Conservation (phyloP, 495 filamentous ascomycete species). For the Hyphodiscus hymeniophilus region DNA sequence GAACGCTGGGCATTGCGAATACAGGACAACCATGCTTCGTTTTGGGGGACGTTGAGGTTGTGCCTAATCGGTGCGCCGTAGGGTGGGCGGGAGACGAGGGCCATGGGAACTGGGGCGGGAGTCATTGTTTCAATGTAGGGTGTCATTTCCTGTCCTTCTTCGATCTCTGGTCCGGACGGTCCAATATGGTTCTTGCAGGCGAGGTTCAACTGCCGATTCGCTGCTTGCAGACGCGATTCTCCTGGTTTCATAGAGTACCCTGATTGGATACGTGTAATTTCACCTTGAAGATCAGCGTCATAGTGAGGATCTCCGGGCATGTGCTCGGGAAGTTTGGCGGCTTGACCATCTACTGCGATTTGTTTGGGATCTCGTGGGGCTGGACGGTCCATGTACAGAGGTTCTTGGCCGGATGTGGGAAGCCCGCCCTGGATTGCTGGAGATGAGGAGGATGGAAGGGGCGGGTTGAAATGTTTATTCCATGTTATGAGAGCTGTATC, state of each 20-base stretch:
- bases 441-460: conserved; percentile 45
- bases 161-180: conserved; percentile 42
- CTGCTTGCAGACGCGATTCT: conserved; percentile 46
- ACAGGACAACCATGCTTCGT: conserved; percentile 60
- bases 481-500: conserved; percentile 66
- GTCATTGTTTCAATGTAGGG: conserved; percentile 50
- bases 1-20: conserved; percentile 51
- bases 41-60: conserved; percentile 57
- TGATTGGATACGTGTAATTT: conserved; percentile 52
- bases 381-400: neutral
- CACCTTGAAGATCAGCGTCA: conserved; percentile 47
- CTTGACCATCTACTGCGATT: neutral
- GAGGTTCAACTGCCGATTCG: conserved; percentile 57
- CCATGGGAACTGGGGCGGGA: conserved; percentile 57
- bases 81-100: conserved; percentile 59
- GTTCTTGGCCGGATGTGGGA: neutral
- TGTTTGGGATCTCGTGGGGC: neutral
- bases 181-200: conserved; percentile 44
- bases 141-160: conserved; percentile 45
- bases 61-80: conserved; percentile 53
- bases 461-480: conserved; percentile 54
- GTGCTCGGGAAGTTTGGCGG: conserved; percentile 41
- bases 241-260: conserved; percentile 35
- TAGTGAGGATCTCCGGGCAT: conserved; percentile 52
- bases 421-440: conserved; percentile 35